A percentile compares a stretch with the other conserved stretches of the same genome.
phyloP scores from a whole-genome alignment of 345 rosid species.

The Pugionium cornutum region DNA sequence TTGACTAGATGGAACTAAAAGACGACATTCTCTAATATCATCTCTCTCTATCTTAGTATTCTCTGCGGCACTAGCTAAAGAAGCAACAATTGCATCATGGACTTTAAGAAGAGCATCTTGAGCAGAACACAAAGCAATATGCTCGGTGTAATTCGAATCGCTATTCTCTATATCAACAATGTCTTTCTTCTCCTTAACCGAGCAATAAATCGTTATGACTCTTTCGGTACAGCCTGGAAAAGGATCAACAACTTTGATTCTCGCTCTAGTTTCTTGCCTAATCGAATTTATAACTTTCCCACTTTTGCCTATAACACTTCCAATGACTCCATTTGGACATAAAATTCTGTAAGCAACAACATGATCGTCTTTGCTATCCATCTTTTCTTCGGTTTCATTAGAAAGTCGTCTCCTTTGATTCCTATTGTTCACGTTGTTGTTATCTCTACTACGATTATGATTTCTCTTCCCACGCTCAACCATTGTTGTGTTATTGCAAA shows the following conservation, averaged over 20 bases:
- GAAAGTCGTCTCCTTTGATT: conserved; percentile 62
- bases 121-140: conserved; percentile 65
- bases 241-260: conserved; percentile 90
- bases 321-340: conserved; percentile 84
- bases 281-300: conserved; percentile 86
- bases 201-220: conserved; percentile 72
- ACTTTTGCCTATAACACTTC: conserved; percentile 93
- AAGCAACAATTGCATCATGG: conserved; percentile 64
- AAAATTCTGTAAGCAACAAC: conserved; percentile 70
- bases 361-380: conserved; percentile 45
- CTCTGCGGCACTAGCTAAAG: conserved; percentile 53
- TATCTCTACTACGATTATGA: conserved; percentile 52
- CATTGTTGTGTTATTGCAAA: conserved; percentile 42
- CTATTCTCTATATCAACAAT: conserved; percentile 58
- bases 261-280: conserved; percentile 89
- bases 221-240: conserved; percentile 74
- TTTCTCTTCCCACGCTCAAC: conserved; percentile 76
- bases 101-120: conserved; percentile 90
- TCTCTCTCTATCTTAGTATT: conserved; percentile 58
- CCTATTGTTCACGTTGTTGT: conserved; percentile 54
- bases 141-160: conserved; percentile 45
- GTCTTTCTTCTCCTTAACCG: conserved; percentile 67
- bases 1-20: conserved; percentile 92
- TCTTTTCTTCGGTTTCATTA: conserved; percentile 54
- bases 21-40: conserved; percentile 70